Evolutionary conservation across 164 flowering plant species (phyloP).

Genomic region (Sedum album): DNA sequence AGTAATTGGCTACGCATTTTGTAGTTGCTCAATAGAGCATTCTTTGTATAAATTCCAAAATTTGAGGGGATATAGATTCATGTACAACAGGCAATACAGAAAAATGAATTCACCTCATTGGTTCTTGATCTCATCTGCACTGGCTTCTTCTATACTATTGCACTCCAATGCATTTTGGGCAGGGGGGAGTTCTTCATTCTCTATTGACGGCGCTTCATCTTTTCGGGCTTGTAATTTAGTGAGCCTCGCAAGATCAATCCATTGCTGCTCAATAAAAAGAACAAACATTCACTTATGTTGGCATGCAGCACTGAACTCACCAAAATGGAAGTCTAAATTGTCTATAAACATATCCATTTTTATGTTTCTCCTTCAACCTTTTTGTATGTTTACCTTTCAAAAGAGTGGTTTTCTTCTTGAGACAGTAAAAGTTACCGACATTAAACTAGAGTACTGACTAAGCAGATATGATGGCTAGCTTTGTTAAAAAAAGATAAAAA

Average conservation of each 20-base stretch:
- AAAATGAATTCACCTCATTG: conserved; percentile 28
- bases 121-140: conserved; percentile 42
- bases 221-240: conserved; percentile 65
- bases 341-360: neutral
- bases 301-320: neutral
- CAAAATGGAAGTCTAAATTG: neutral
- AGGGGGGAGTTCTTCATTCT: conserved; percentile 26
- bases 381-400: neutral
- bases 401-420: neutral
- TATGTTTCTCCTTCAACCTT: neutral
- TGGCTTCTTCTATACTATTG: conserved; percentile 33
- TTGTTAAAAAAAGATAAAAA: neutral
- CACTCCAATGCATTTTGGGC: conserved; percentile 26
- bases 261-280: conserved; percentile 59
- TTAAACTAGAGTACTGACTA: too few relatives aligned
- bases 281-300: neutral
- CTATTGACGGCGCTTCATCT: conserved; percentile 18
- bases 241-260: conserved; percentile 84
- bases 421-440: neutral
- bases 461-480: neutral
- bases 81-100: neutral
- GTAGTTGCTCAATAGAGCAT: neutral
- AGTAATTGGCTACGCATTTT: neutral
- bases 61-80: neutral
- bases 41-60: neutral